phyloP scores from a whole-genome alignment of 1,284 basidiomycete species.

The Sporisorium graminicola region DNA sequence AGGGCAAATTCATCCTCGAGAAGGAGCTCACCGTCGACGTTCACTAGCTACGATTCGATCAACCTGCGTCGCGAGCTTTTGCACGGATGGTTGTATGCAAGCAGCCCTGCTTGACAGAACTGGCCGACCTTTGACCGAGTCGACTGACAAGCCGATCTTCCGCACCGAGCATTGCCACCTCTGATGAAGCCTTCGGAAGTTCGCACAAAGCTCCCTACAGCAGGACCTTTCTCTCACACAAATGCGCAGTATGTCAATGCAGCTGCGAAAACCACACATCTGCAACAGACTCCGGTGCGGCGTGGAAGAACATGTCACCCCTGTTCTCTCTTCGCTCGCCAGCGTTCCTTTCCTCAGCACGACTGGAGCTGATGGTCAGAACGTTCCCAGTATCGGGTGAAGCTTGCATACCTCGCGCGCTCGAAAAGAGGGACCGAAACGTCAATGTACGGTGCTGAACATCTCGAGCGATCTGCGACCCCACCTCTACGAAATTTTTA shows the following conservation, averaged over 20 bases:
- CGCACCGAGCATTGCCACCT: neutral
- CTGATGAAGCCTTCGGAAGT: neutral
- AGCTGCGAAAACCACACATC: neutral
- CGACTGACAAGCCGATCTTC: neutral
- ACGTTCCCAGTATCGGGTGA: too few relatives aligned
- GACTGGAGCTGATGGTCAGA: neutral
- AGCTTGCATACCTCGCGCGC: neutral
- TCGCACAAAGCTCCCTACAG: neutral
- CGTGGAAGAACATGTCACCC: neutral
- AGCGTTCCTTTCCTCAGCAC: too few relatives aligned
- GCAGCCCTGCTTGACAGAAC: neutral
- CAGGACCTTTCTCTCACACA: neutral
- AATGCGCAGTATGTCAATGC: neutral
- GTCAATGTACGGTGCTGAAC: neutral
- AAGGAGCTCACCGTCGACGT: slow-evolving; percentile 71
- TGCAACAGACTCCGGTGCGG: neutral
- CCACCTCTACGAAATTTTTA: neutral
- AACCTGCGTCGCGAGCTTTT: neutral
- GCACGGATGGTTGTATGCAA: neutral
- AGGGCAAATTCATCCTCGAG: slow-evolving; percentile 97
- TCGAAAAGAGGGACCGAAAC: neutral
- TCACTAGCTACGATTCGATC: slow-evolving; percentile 10
- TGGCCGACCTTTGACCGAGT: neutral
- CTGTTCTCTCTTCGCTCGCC: neutral
- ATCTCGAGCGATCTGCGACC: neutral